Conservation (phyloP, 208 protist genomes). For the Trypanosomatidae sp. region DNA sequence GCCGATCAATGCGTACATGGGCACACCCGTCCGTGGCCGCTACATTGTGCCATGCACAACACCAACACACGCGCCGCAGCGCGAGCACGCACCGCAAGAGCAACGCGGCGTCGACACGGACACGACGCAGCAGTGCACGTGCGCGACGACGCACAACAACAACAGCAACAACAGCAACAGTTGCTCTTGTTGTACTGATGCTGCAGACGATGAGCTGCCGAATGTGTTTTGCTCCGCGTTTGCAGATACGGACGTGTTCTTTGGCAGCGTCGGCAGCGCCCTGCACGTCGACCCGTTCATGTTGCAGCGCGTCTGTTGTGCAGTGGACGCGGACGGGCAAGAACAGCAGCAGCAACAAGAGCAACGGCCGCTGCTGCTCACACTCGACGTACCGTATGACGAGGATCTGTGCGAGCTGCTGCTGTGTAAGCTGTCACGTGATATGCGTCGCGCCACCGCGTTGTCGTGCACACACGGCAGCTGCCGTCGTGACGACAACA, state of each 20-base stretch:
- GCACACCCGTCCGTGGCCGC: conserved; percentile 7
- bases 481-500: not conserved
- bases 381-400: conserved; percentile 81
- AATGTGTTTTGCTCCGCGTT: conserved; percentile 82
- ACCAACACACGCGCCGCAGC: no score
- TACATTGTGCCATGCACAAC: no score
- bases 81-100: not conserved
- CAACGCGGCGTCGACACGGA: no score
- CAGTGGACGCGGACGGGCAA: not conserved
- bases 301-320: conserved; percentile 7
- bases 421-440: conserved; percentile 57
- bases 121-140: not conserved
- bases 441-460: conserved; percentile 23
- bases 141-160: not conserved
- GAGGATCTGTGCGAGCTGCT: conserved; percentile 81
- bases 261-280: conserved; percentile 75
- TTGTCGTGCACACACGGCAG: not conserved
- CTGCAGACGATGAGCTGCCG: conserved; percentile 23
- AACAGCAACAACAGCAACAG: not conserved
- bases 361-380: conserved; percentile 49
- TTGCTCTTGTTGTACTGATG: conserved; percentile 1
- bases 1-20: conserved; percentile 86
- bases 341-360: conserved; percentile 17
- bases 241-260: conserved; percentile 72
- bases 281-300: conserved; percentile 34